Evolutionary conservation across 768 basidiomycete species (phyloP).

Genomic region (Rhizopogon rudus): DNA sequence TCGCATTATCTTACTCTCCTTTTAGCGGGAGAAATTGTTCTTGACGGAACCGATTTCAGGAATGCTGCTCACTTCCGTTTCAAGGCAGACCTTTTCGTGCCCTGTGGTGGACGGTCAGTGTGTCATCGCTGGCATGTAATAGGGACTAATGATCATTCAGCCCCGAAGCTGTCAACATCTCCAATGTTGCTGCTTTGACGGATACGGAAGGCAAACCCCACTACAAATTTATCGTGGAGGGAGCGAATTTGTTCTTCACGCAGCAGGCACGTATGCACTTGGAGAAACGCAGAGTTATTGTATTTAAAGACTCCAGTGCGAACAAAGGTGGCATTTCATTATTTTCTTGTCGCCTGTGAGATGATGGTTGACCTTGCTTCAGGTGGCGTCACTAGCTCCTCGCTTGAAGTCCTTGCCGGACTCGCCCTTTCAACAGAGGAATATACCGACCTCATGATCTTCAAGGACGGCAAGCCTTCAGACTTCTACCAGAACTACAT

Average conservation of each 20-base stretch:
- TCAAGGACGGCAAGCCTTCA: constrained; percentile 84
- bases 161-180: constrained; percentile 95
- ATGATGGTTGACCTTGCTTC: constrained; percentile 2
- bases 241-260: constrained; percentile 95
- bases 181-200: constrained; percentile 84
- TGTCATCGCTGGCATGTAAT: background rate
- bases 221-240: constrained; percentile 96
- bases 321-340: constrained; percentile 66
- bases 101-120: constrained; percentile 83
- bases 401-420: constrained; percentile 94
- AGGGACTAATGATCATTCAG: constrained; percentile 23
- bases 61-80: constrained; percentile 95
- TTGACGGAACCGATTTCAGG: constrained; percentile 95
- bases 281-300: constrained; percentile 88
- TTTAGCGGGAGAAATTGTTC: constrained; percentile 83
- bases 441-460: constrained; percentile 88
- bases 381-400: constrained; percentile 96
- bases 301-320: constrained; percentile 94
- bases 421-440: constrained; percentile 87
- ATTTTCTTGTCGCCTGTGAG: background rate
- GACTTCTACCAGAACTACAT: constrained; percentile 91
- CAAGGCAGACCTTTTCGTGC: constrained; percentile 96
- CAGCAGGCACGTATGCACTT: constrained; percentile 91
- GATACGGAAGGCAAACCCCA: constrained; percentile 93
- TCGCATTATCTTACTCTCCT: background rate